Evolutionary conservation across 164 flowering plant species (phyloP), one percentile per base, ranked within the genome.

Genomic region (Vitis vinifera): DNA sequence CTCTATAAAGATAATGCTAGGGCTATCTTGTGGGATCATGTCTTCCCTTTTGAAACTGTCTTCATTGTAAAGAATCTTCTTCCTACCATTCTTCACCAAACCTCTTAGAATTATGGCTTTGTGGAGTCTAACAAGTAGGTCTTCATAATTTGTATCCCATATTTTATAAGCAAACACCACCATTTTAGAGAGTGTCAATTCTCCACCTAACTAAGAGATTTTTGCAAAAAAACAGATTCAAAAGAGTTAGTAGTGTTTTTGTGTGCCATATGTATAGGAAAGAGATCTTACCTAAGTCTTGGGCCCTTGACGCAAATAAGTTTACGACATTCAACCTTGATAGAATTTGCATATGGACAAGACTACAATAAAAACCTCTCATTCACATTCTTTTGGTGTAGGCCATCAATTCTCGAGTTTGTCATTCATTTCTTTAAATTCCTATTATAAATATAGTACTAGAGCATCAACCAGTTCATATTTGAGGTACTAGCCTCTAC

Each of bases 311-410:
- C 70, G 94, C 94, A 71, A 80, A 86, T 69, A 91, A 62, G 10
- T 96, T 96, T 47, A 88, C 73, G 55, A 91, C 85, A 68, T 88
- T 90, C 68, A 93, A 76, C 75, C 94, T 87, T 37, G 87, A 77
- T 59, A 78, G 79, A 44, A 87, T 82, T 37, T 78, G 90, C 8
- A 86, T 80, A 70, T 86, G 86, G 55, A 88, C 86, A 63, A 84
- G 79, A 23, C 85, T 85, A 86, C 98, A 93, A 8, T 96, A 79
- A 55, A 91, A 83, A 14, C 89, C 96, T 84, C 94, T 80, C 92
- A 89, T 93, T 15, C 94, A 84, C 65, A 93, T 23, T 76, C 82
- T 82, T 83, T 62, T 88, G 92, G 15, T 84, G 81, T 19, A 92
- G 58, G 29, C 88, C 84, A 68, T 88, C 90, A 4, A 81, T 67